Evolutionary conservation across 2,329 filamentous ascomycete genomes (phyloP).

Genomic region (Aspergillus sp.): DNA sequence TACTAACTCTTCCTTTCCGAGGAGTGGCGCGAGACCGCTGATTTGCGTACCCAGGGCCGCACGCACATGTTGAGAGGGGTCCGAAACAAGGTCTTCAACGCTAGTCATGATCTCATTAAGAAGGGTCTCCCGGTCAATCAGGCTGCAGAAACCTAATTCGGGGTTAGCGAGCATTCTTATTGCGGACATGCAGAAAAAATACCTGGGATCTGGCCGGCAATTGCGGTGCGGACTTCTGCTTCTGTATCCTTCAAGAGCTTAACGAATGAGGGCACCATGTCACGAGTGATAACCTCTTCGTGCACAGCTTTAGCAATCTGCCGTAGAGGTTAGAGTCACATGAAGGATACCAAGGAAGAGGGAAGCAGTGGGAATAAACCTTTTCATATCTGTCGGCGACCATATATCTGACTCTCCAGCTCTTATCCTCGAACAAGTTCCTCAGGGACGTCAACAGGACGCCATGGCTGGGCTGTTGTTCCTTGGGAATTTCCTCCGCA

Average conservation of each 20-base stretch:
- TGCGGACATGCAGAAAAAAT: conserved; percentile 15
- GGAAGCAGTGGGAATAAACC: conserved; percentile 44
- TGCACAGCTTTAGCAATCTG: conserved; percentile 98
- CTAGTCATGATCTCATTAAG: conserved; percentile 95
- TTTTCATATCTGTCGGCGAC: conserved; percentile 98
- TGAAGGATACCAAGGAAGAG: not conserved
- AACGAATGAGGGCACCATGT: conserved; percentile 93
- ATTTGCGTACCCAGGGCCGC: conserved; percentile 94
- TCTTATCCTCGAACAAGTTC: conserved; percentile 96
- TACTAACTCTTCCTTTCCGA: conserved; percentile 91
- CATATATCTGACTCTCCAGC: conserved; percentile 99
- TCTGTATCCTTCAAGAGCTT: conserved; percentile 97
- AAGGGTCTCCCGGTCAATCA: conserved; percentile 80
- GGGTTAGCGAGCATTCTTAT: conserved; percentile 13
- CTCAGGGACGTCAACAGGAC: conserved; percentile 84
- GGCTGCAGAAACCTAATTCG: conserved; percentile 70
- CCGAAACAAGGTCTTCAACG: conserved; percentile 91
- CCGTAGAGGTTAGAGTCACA: conserved; percentile 9
- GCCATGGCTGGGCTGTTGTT: conserved; percentile 93
- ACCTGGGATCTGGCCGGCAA: conserved; percentile 92
- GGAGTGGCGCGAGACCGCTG: conserved; percentile 88
- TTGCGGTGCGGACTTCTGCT: conserved; percentile 92
- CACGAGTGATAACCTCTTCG: conserved; percentile 87
- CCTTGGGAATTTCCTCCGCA: conserved; percentile 93
- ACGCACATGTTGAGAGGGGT: conserved; percentile 93